These are phyloP conservation scores for Clonostachys rhizophaga DNA, from an alignment of 2,329 filamentous ascomycete genomes.

Conservation along the genomic window DNA sequence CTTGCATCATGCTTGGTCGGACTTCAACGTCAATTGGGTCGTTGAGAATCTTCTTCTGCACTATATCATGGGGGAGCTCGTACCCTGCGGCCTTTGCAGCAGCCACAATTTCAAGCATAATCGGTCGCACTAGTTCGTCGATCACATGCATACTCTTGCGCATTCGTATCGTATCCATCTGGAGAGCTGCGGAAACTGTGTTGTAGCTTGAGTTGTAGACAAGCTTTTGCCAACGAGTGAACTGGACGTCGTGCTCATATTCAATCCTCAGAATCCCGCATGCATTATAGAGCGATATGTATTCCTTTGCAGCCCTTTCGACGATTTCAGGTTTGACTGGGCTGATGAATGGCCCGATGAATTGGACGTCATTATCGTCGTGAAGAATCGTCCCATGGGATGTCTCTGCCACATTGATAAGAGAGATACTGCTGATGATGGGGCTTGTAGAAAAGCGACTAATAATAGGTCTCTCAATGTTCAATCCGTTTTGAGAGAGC, in stretches of 20 bases:
- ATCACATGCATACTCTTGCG: conserved; percentile 36
- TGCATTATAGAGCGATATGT: conserved; percentile 40
- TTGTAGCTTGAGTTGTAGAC: conserved; percentile 47
- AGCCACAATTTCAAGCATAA: conserved; percentile 47
- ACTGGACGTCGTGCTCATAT: conserved; percentile 33
- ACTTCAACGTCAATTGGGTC: conserved; percentile 44
- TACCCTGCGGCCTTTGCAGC: conserved; percentile 37
- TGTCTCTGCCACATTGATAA: conserved; percentile 45
- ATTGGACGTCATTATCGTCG: conserved; percentile 42
- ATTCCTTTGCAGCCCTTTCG: conserved; percentile 27
- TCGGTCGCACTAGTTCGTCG: conserved; percentile 45
- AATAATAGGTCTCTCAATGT: conserved; percentile 53
- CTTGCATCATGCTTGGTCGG: conserved; percentile 49
- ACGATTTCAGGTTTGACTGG: conserved; percentile 16
- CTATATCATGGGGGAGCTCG: conserved; percentile 29
- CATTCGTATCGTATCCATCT: conserved; percentile 45
- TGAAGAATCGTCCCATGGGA: conserved; percentile 43
- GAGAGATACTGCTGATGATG: conserved; percentile 46
- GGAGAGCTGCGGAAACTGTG: conserved; percentile 43
- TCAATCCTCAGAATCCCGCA: conserved; percentile 34
- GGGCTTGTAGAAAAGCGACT: conserved; percentile 43
- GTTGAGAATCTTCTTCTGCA: conserved; percentile 36
- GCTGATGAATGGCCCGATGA: conserved; percentile 43
- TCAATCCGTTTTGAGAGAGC: conserved; percentile 59
- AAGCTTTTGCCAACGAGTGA: conserved; percentile 43